Evolutionary conservation across 78 protist species (phyloP).

Genomic region (Parvularia atlantis): DNA sequence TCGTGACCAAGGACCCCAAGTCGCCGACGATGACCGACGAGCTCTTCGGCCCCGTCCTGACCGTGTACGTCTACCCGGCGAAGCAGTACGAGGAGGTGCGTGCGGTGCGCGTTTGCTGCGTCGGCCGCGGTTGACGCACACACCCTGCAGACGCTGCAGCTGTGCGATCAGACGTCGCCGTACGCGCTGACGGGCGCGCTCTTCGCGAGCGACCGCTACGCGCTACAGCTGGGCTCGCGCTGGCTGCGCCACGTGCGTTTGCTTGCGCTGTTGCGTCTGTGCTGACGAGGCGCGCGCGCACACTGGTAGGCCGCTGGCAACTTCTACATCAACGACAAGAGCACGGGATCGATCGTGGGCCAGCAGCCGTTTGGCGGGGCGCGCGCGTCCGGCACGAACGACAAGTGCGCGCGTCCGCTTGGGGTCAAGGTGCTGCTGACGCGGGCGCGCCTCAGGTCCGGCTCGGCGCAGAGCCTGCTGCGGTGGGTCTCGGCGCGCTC

Average conservation of each 20-base stretch:
- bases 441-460: too few relatives aligned
- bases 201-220: slow-evolving; percentile 43
- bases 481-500: slow-evolving; percentile 68
- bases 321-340: slow-evolving; percentile 88
- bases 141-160: slow-evolving; percentile 8
- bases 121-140: not conserved
- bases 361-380: slow-evolving; percentile 78
- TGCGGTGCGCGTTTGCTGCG: slow-evolving; percentile 2
- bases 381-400: slow-evolving; percentile 82
- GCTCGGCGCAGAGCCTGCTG: slow-evolving; percentile 44
- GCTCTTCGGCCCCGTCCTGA: slow-evolving; percentile 89
- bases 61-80: slow-evolving; percentile 69
- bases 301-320: slow-evolving; percentile 77
- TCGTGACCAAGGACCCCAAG: slow-evolving; percentile 61
- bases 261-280: not conserved
- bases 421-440: too few relatives aligned
- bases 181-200: slow-evolving; percentile 83
- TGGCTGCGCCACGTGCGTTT: not conserved
- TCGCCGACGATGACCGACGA: slow-evolving; percentile 69
- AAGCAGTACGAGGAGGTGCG: slow-evolving; percentile 34
- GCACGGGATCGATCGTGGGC: slow-evolving; percentile 93
- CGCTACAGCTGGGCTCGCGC: not conserved
- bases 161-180: slow-evolving; percentile 54
- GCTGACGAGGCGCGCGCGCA: slow-evolving; percentile 18
- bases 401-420: too few relatives aligned